These are phyloP conservation scores for Fusarium musae DNA, from an alignment of 2,329 filamentous ascomycete species.

Conservation along the genomic window DNA sequence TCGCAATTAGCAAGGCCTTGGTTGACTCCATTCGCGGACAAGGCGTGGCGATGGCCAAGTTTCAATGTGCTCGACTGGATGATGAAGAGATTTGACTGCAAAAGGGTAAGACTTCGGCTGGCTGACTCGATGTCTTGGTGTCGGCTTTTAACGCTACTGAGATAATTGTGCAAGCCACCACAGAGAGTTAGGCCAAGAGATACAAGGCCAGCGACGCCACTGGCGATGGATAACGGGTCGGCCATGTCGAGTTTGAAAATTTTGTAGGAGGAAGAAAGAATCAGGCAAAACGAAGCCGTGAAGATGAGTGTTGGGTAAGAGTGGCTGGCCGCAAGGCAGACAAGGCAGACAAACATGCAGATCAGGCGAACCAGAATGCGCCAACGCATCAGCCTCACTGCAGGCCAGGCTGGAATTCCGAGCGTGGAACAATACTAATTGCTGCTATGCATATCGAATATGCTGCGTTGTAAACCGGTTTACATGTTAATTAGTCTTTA, in stretches of 20 bases:
- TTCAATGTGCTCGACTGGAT: neutral
- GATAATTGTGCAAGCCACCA: neutral
- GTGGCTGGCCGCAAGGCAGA: neutral
- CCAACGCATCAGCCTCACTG: neutral
- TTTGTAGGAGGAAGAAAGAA: rapidly evolving
- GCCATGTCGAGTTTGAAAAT: rapidly evolving
- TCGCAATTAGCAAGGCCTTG: neutral
- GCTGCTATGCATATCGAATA: no score
- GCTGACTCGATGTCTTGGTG: neutral
- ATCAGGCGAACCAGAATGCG: neutral
- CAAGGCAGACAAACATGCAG: neutral
- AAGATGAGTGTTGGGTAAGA: no score
- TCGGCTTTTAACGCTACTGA: neutral
- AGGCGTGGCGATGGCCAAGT: neutral
- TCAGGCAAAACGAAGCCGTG: rapidly evolving
- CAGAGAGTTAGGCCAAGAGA: slow-evolving; percentile 1
- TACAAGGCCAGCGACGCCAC: slow-evolving; percentile 5
- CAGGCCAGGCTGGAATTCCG: neutral
- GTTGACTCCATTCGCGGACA: neutral
- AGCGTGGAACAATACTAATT: no score
- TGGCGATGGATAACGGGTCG: neutral
- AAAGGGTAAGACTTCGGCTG: rapidly evolving
- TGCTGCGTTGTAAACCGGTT: no score
- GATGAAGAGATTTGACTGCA: neutral
- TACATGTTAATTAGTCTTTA: no score